Conservation (phyloP, 192 early-diverging fungal genomes). For the Tieghemiomyces parasiticus region DNA sequence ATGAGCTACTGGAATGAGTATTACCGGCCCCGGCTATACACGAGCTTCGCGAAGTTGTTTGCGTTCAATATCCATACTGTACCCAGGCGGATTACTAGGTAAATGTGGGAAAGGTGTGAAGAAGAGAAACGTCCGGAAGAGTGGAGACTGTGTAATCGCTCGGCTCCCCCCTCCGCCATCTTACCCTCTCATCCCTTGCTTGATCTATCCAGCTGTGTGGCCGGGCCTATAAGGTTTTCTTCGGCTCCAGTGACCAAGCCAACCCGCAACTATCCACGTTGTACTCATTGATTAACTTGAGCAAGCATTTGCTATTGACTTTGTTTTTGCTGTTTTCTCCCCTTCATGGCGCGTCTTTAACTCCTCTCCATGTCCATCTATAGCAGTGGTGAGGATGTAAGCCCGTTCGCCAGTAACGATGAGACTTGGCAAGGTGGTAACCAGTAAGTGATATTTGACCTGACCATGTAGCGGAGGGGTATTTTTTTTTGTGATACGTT, state of each 20-base stretch:
- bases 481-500: background rate
- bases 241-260: background rate
- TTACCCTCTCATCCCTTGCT: background rate
- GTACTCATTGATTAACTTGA: too few species aligned
- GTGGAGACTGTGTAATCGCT: background rate
- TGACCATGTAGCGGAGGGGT: background rate
- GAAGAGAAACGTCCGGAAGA: background rate
- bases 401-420: background rate
- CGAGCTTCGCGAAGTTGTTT: slow-evolving; percentile 64
- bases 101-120: slow-evolving; percentile 21
- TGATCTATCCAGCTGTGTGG: background rate
- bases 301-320: too few species aligned
- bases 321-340: too few species aligned
- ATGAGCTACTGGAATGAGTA: slow-evolving; percentile 72
- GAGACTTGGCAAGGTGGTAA: background rate
- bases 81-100: slow-evolving; percentile 18
- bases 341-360: too few species aligned
- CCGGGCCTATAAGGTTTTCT: background rate
- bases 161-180: background rate
- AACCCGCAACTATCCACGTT: too few species aligned
- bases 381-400: too few species aligned
- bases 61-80: slow-evolving; percentile 81
- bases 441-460: background rate
- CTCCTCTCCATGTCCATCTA: too few species aligned
- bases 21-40: slow-evolving; percentile 64